Evolutionary conservation across 1,284 basidiomycete genomes (phyloP), one percentile per base, ranked within the genome.

Genomic region (Ustilago xerochloae): DNA sequence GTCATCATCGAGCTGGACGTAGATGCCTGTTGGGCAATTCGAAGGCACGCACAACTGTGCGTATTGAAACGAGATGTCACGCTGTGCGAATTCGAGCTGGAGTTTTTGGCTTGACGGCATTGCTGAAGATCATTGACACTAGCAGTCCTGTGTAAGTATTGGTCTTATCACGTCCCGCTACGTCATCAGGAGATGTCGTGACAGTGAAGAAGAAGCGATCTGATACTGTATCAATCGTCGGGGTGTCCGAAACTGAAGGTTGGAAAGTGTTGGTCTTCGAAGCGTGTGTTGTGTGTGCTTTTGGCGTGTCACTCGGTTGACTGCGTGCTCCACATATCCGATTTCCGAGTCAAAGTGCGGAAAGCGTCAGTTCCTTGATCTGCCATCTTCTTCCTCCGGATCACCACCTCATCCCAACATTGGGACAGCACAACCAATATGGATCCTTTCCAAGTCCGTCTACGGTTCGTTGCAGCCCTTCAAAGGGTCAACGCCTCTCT

Each of bases 401-500:
- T 12, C 28, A 22, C 22, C 16, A 38, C 43, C 18, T 41, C 39
- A 41, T 9, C 32, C 32, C n/a, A n/a, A n/a, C n/a, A n/a, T n/a
- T n/a, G n/a, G n/a, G n/a, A n/a, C n/a, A n/a, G n/a, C n/a, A n/a
- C n/a, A n/a, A n/a, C 38, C 52, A 53, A 7, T 16, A 80, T 80
- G 78, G 78, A 80, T 38, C 74, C 74, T 8, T 80, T 80, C 48
- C 77, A 85, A 73, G 60, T 81, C 13, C 82, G 84, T 16, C 64
- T 85, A 30, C 76, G 77, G 35, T 85, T 85, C 62, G 55, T 83
- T 20, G 54, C 68, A 20, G 54, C 81, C 49, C 75, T 84, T 30
- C 69, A 81, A 3, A 68, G 75, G 2, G 57, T 85, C 55, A 82
- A 79, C 16, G 84, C 82, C 41, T 78, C 93, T 28, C 93, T 95